Percentiles rank a stretch among this genome's conserved stretches.
phyloP scores from a whole-genome alignment of 805 yeast genomes.

The Maudiozyma serrabonitensis region DNA sequence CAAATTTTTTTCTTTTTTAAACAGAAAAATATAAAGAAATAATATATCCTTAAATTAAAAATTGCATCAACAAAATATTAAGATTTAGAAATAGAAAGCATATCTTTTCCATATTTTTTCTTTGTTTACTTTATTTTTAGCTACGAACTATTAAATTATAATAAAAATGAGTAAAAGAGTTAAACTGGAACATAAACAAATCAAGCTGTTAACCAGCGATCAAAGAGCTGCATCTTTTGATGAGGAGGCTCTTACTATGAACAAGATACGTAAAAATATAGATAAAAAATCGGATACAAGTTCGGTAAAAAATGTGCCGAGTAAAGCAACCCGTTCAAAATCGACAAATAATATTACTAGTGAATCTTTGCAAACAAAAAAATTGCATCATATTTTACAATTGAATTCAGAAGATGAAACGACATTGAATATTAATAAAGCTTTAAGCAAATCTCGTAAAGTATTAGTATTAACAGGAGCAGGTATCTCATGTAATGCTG shows the following conservation, averaged over 20 bases:
- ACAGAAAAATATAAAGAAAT: too few species aligned
- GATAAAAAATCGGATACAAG: not conserved
- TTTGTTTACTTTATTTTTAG: too few species aligned
- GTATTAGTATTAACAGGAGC: slow-evolving; percentile 84
- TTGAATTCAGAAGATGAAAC: slow-evolving; percentile 10
- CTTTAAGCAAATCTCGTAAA: slow-evolving; percentile 31
- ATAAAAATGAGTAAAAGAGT: not conserved
- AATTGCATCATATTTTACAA: slow-evolving; percentile 9
- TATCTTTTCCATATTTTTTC: too few species aligned
- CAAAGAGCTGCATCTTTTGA: slow-evolving; percentile 9
- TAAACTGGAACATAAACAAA: not conserved
- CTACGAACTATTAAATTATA: not conserved
- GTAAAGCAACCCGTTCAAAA: slow-evolving; percentile 1
- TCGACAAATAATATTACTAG: not conserved
- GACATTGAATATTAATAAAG: slow-evolving; percentile 20
- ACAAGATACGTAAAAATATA: slow-evolving; percentile 3
- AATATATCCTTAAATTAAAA: too few species aligned
- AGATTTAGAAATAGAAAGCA: too few species aligned
- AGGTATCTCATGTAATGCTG: slow-evolving; percentile 93
- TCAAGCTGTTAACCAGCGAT: slow-evolving; percentile 1
- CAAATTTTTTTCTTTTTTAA: too few species aligned
- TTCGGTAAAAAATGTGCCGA: not conserved
- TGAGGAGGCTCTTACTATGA: slow-evolving; percentile 6
- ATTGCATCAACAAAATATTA: too few species aligned
- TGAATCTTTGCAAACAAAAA: slow-evolving; percentile 9